Conservation (phyloP, 257 asterid species). For the Capsicum pubescens region DNA sequence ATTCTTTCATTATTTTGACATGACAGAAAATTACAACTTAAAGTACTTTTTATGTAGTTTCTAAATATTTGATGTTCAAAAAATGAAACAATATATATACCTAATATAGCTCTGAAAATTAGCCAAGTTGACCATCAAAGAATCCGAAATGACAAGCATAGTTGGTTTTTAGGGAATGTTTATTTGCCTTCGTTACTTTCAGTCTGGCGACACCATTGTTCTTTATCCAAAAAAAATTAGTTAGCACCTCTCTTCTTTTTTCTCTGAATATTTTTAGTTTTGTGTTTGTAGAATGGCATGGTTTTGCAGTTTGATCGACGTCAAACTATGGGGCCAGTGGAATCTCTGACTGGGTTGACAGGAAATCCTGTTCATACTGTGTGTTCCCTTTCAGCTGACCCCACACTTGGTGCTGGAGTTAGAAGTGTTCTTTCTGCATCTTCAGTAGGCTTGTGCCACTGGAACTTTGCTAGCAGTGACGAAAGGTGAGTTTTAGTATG, state of each 20-base stretch:
- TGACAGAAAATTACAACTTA: neutral
- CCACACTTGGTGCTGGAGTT: slow-evolving; percentile 44
- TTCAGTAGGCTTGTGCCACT: slow-evolving; percentile 82
- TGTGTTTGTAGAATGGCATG: slow-evolving; percentile 68
- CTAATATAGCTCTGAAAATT: neutral
- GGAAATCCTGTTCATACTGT: slow-evolving; percentile 73
- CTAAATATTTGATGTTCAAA: neutral
- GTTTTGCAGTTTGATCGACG: slow-evolving; percentile 89
- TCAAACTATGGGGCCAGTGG: slow-evolving; percentile 66
- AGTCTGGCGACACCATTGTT: neutral
- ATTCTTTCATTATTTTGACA: slow-evolving; percentile 18
- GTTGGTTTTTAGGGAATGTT: neutral
- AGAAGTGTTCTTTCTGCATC: slow-evolving; percentile 85
- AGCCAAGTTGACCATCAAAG: neutral
- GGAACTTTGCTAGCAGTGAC: slow-evolving; percentile 68
- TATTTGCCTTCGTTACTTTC: slow-evolving; percentile 15
- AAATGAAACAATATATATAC: neutral
- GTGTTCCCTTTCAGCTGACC: slow-evolving; percentile 55
- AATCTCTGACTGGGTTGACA: slow-evolving; percentile 64
- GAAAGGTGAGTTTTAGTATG: slow-evolving; percentile 50
- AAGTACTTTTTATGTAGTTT: slow-evolving; percentile 13
- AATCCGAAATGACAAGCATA: slow-evolving; percentile 15
- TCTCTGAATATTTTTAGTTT: neutral
- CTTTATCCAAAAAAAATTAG: neutral
- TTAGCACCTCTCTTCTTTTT: neutral